Percentiles rank a stretch among this genome's conserved stretches.
Evolutionary conservation across 2,329 filamentous ascomycete species (phyloP).

Genomic region (Exophiala bonariae): DNA sequence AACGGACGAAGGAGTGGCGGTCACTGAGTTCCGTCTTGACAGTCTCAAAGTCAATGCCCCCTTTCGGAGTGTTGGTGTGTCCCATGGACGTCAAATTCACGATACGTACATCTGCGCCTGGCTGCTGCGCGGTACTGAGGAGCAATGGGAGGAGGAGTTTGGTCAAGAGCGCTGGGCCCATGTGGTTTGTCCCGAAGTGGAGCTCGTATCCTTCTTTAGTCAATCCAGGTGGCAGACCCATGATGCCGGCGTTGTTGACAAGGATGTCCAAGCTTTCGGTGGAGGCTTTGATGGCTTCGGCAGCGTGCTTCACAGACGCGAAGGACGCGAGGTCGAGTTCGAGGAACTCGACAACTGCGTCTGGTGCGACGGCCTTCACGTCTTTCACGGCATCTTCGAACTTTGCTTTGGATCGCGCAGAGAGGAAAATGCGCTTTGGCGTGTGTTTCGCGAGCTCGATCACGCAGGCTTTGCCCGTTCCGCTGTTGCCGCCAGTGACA

Average conservation of each 20-base stretch:
- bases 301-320: conserved; percentile 36
- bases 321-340: conserved; percentile 33
- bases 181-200: conserved; percentile 52
- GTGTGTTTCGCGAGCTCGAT: conserved; percentile 43
- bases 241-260: conserved; percentile 49
- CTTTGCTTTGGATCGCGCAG: conserved; percentile 37
- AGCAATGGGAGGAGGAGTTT: conserved; percentile 39
- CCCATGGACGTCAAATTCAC: conserved; percentile 40
- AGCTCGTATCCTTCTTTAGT: conserved; percentile 51
- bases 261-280: conserved; percentile 45
- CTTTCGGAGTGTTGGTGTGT: conserved; percentile 20
- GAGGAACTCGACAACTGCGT: conserved; percentile 36
- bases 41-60: conserved; percentile 20
- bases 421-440: conserved; percentile 39
- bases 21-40: conserved; percentile 3
- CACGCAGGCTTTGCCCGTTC: conserved; percentile 47
- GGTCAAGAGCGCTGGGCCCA: conserved; percentile 51
- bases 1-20: conserved; percentile 35
- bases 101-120: conserved; percentile 41
- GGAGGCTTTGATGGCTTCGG: conserved; percentile 35
- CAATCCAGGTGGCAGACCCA: conserved; percentile 39
- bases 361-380: conserved; percentile 31
- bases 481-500: conserved; percentile 51
- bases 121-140: conserved; percentile 28
- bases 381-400: conserved; percentile 36